Percentiles rank a stretch among this genome's conserved stretches.
Evolutionary conservation across 2,329 filamentous ascomycete species (phyloP).

Genomic region (Clonostachys rhizophaga): DNA sequence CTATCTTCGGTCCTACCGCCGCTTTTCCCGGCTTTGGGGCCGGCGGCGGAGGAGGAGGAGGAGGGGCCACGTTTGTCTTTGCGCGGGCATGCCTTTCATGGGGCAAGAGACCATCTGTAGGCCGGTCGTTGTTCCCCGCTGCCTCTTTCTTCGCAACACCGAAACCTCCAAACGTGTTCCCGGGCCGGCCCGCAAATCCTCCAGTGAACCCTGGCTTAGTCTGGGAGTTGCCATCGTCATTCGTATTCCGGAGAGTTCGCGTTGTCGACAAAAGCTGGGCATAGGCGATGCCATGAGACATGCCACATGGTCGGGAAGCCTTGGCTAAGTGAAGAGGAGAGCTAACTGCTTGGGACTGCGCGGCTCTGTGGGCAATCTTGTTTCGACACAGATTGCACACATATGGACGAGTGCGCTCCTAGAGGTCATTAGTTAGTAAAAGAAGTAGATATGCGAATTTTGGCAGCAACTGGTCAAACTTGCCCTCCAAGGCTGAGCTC

Average conservation of each 20-base stretch:
- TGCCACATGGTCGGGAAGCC: not conserved
- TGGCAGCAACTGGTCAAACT: conserved; percentile 2
- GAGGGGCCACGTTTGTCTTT: conserved; percentile 11
- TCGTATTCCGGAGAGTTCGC: conserved; percentile 19
- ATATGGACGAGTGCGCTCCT: conserved; percentile 26
- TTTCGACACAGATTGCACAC: conserved; percentile 33
- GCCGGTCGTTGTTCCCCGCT: conserved; percentile 1
- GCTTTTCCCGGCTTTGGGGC: conserved; percentile 3
- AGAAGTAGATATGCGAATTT: not conserved
- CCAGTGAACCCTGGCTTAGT: conserved; percentile 14
- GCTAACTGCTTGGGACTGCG: conserved; percentile 2
- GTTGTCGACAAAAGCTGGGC: conserved; percentile 1
- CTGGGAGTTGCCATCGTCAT: conserved; percentile 9
- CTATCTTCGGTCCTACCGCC: not conserved
- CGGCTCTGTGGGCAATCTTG: conserved; percentile 13
- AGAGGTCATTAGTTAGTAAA: conserved; percentile 4
- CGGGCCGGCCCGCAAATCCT: conserved; percentile 7
- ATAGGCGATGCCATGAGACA: not conserved
- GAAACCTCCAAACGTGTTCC: conserved; percentile 11
- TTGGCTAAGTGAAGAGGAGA: conserved; percentile 7
- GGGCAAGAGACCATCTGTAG: conserved; percentile 21
- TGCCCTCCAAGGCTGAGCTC: conserved; percentile 34
- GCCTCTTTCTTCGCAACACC: conserved; percentile 8
- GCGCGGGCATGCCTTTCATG: conserved; percentile 29
- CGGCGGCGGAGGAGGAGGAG: not conserved